Percentiles rank a stretch among this genome's conserved stretches.
These are phyloP conservation scores for Lentinula aciculospora DNA, from an alignment of 768 basidiomycete genomes.

Conservation along the genomic window DNA sequence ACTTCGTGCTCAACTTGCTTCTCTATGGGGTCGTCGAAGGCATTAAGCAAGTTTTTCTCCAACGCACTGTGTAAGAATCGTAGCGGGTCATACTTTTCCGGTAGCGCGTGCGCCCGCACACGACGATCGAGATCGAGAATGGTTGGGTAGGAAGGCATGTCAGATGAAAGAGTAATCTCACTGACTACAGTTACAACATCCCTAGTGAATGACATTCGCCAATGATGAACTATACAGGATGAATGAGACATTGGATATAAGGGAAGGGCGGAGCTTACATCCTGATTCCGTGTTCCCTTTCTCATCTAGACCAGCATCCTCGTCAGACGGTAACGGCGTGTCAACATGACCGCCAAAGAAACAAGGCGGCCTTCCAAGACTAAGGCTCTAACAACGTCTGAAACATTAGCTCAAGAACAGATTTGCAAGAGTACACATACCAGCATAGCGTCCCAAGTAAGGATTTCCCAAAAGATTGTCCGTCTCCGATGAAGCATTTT, in stretches of 20 bases:
- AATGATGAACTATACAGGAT: conserved; percentile 15
- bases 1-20: not conserved
- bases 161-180: conserved; percentile 29
- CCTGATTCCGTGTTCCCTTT: not conserved
- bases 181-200: conserved; percentile 23
- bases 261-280: conserved; percentile 10
- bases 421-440: conserved; percentile 25
- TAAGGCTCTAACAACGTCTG: conserved; percentile 22
- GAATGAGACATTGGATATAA: conserved; percentile 4
- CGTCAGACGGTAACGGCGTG: conserved; percentile 29
- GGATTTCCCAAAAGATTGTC: conserved; percentile 41
- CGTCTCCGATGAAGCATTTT: conserved; percentile 35
- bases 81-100: not conserved
- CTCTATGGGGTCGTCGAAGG: not conserved
- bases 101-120: not conserved
- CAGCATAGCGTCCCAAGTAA: conserved; percentile 31
- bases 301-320: conserved; percentile 8
- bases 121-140: conserved; percentile 18
- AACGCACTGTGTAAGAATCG: not conserved
- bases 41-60: not conserved
- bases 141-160: conserved; percentile 32
- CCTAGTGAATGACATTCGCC: not conserved
- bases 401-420: not conserved
- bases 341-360: conserved; percentile 26
- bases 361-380: conserved; percentile 29